Evolutionary conservation across 176 grass and related monocot species (phyloP), one percentile per base, ranked within the genome.

Genomic region (Triticum turgidum): DNA sequence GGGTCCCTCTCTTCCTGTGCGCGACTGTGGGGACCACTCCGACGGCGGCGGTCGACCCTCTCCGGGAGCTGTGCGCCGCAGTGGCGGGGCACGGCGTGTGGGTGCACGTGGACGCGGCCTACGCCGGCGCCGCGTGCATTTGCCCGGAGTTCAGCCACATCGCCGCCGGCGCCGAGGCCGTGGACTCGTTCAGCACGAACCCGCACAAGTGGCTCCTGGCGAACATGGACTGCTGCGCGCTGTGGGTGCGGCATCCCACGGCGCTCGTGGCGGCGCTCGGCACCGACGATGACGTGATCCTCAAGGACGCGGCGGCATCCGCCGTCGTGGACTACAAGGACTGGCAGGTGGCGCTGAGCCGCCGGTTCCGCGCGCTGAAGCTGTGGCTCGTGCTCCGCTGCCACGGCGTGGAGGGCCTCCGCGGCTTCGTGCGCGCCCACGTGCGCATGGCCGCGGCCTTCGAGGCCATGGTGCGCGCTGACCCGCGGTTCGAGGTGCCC

Each of bases 161-260:
- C 38, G 34, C 90, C 9, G 78, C 33, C 0, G 80, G 88, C 15
- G 91, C 74, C 4, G 88, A 84, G n/a, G 67, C 52, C 5, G 88
- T 25, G 42, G 68, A 88, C 49, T 93, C 88, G 33, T 35, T 90
- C 69, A 93, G 91, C 82, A 85, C 86, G 61, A 93, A 90, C 77
- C 84, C 88, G 2, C 91, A 90, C 61, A 90, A 87, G 68, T 92
- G 93, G 90, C 87, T 94, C 30, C 44, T 90, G 9, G 84, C 92
- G 54, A 90, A 87, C 67, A 85, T 94, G 90, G 90, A 92, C 61
- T 92, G 90, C 70, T 95, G 93, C 73, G 91, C 88, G 33, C 84
- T 95, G 5, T 95, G 90, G 93, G 73, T 92, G 29, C 65, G 42
- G 34, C 59, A 12, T 5, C 83, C 84, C 1, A 10, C 18, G 3